Evolutionary conservation across 2,329 filamentous ascomycete genomes (phyloP).

Genomic region (Paecilomyces formosus): DNA sequence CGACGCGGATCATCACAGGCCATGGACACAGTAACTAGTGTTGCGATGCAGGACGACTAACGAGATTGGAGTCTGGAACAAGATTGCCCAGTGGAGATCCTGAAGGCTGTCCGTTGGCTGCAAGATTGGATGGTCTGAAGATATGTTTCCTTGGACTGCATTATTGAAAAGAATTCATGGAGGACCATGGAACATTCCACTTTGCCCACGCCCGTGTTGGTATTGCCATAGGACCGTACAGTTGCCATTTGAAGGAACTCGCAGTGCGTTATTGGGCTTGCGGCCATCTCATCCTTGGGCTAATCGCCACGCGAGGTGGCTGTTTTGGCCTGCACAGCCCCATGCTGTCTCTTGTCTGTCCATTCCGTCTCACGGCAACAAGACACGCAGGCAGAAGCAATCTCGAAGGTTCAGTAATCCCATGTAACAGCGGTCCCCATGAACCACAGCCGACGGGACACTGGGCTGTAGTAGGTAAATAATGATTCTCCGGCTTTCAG

Average conservation of each 20-base stretch:
- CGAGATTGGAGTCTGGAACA: not conserved
- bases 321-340: not conserved
- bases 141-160: not conserved
- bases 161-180: not conserved
- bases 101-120: not conserved
- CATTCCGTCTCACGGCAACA: not conserved
- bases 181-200: not conserved
- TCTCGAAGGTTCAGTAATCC: not conserved
- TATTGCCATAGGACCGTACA: not conserved
- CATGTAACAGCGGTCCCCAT: too few relatives aligned
- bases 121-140: not conserved
- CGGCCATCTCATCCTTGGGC: not conserved
- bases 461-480: not conserved
- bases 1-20: not conserved
- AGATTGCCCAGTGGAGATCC: not conserved
- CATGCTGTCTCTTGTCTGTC: not conserved
- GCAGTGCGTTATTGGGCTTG: not conserved
- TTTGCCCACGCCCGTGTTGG: not conserved
- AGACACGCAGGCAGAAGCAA: not conserved
- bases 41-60: not conserved
- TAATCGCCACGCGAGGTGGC: constrained; percentile 1
- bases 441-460: too few relatives aligned
- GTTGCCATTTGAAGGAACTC: not conserved
- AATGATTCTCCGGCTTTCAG: too few relatives aligned
- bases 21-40: not conserved